Base-by-base conservation (phyloP, 2,329 filamentous ascomycete genomes). In the Phoma sp. region DNA sequence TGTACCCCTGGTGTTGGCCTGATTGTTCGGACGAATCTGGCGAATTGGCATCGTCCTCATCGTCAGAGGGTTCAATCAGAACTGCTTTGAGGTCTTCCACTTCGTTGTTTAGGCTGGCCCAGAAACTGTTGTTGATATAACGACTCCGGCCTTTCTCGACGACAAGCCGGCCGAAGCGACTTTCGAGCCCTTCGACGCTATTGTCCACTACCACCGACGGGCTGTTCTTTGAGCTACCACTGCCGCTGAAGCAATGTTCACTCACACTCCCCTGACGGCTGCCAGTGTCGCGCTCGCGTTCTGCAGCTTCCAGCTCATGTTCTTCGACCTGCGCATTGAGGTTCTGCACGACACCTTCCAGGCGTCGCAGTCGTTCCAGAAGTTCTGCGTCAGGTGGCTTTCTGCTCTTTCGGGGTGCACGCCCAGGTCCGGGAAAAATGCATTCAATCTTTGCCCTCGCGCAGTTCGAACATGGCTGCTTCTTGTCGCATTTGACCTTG, bases 401-500 rank as follows among this genome's bases (percentile, higher is more conserved):
- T 25, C 87, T 82, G 56, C 84, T 82, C 62, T 89, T 87, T 34
- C 89, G 81, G 9, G 88, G 89, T 5, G 89, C 88, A 49, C 89
- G 83, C 9, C 89, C 89, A 0, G 89, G 89, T 2, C 88, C 87
- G 1, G 89, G 89, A 68, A 90, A 92, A 42, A 91, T 78, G 72
- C 89, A 92, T 62, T 88, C 84, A 53, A 89, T 89, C 63, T 87
- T 78, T 33, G 87, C 87, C 60, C 87, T 84, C 34, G 84, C 83
- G 72, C 89, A 92, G 72, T 92, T 92, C 64, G 85, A 85, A 73
- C 89, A 92, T 14, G 89, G 87, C 79, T 90, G 85, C 65, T 84
- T 82, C 77, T 92, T 92, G 77, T 92, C 88, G 80, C 89, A 92
- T 66, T 88, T 88, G 48, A 92, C 89, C 73, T 90, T 89, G 57